Percentiles rank a stretch among this genome's conserved stretches.
Evolutionary conservation across 345 rosid species (phyloP).

Genomic region (Raphanus raphanistrum): DNA sequence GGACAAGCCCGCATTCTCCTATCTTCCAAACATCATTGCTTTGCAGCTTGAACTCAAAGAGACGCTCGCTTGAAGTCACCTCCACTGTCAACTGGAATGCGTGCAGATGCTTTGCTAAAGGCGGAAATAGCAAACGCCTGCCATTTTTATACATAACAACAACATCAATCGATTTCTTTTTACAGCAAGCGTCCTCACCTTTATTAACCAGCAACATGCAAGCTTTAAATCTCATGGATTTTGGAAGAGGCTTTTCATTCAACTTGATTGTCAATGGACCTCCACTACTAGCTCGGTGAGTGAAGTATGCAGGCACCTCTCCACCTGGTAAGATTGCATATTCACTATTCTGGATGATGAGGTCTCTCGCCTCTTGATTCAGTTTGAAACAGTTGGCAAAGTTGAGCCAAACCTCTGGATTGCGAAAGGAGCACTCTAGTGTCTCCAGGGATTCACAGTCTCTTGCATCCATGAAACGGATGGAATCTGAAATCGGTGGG

Average conservation of each 20-base stretch:
- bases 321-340: background rate
- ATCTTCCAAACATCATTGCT: background rate
- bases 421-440: background rate
- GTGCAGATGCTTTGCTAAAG: slow-evolving; percentile 10
- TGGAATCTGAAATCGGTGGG: background rate
- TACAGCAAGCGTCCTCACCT: background rate
- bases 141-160: no score
- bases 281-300: background rate
- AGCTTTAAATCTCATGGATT: background rate
- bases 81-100: background rate
- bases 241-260: no score
- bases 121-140: background rate
- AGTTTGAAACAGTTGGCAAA: background rate
- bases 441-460: background rate
- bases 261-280: background rate
- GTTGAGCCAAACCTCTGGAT: background rate
- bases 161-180: background rate
- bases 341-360: background rate
- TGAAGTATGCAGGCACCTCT: background rate
- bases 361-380: slow-evolving; percentile 10
- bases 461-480: background rate
- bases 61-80: background rate
- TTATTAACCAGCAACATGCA: background rate
- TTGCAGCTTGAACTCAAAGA: background rate
- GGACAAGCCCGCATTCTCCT: background rate